Evolutionary conservation across 805 yeast species (phyloP).

Genomic region (Starmerella lactis-condensi): DNA sequence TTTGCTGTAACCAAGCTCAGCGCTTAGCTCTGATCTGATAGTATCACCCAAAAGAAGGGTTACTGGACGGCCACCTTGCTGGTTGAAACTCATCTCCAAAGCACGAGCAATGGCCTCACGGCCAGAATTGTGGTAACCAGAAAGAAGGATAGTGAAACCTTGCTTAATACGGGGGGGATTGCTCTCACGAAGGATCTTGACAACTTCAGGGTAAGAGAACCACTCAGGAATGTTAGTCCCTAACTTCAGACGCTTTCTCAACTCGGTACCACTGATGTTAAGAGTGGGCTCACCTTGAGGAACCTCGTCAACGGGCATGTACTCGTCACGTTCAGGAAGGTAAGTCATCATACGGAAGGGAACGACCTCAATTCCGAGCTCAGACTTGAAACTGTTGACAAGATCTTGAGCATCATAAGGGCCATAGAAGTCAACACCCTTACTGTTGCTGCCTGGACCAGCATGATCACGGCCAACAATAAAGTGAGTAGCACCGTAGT

Average conservation of each 20-base stretch:
- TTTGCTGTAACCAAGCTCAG: slow-evolving; percentile 27
- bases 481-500: slow-evolving; percentile 91
- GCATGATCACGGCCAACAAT: slow-evolving; percentile 98
- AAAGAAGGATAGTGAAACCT: slow-evolving; percentile 64
- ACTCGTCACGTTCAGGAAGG: slow-evolving; percentile 84
- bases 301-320: slow-evolving; percentile 86
- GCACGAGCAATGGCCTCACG: slow-evolving; percentile 58
- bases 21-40: slow-evolving; percentile 25
- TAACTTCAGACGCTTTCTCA: slow-evolving; percentile 67
- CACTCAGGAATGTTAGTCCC: slow-evolving; percentile 86
- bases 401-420: slow-evolving; percentile 92
- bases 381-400: slow-evolving; percentile 55
- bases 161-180: slow-evolving; percentile 83
- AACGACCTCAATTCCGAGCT: slow-evolving; percentile 73
- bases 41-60: slow-evolving; percentile 35
- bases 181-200: slow-evolving; percentile 69
- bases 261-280: slow-evolving; percentile 86
- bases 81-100: slow-evolving; percentile 75
- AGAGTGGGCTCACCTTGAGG: slow-evolving; percentile 63
- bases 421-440: slow-evolving; percentile 87
- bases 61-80: slow-evolving; percentile 70
- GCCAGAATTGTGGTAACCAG: slow-evolving; percentile 42
- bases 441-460: slow-evolving; percentile 78
- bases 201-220: slow-evolving; percentile 96
- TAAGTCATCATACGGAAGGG: slow-evolving; percentile 96